These are phyloP conservation scores for Furcasterigmium sp. DNA, from an alignment of 2,329 filamentous ascomycete genomes.

Conservation along the genomic window DNA sequence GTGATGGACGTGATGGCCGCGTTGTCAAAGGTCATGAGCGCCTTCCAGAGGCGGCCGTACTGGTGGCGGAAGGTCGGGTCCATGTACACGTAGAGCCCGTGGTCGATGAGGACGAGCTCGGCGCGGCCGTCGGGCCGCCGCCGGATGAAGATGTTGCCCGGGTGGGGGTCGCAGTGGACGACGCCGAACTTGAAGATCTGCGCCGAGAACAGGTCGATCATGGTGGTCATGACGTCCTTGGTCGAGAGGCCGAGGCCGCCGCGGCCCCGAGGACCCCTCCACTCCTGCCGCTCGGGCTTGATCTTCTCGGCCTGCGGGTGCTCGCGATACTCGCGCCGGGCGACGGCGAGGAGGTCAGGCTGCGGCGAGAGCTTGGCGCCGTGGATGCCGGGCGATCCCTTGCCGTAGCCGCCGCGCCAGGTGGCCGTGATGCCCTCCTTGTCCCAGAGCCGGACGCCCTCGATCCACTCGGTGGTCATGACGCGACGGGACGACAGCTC, in stretches of 20 bases:
- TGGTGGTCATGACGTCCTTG: slow-evolving; percentile 90
- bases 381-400: slow-evolving; percentile 72
- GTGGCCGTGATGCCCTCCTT: slow-evolving; percentile 71
- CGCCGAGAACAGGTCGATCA: slow-evolving; percentile 93
- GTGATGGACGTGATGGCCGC: slow-evolving; percentile 68
- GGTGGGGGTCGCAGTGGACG: slow-evolving; percentile 95
- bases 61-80: slow-evolving; percentile 74
- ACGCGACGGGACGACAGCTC: slow-evolving; percentile 79
- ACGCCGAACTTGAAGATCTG: slow-evolving; percentile 98
- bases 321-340: slow-evolving; percentile 40
- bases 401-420: slow-evolving; percentile 74
- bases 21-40: slow-evolving; percentile 91
- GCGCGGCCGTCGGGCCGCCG: slow-evolving; percentile 75
- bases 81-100: slow-evolving; percentile 95
- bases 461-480: slow-evolving; percentile 96
- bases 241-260: slow-evolving; percentile 81
- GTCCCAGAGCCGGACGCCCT: slow-evolving; percentile 89
- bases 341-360: slow-evolving; percentile 39
- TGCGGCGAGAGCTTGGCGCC: slow-evolving; percentile 52
- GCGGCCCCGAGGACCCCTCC: slow-evolving; percentile 65
- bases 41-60: slow-evolving; percentile 90
- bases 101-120: slow-evolving; percentile 93
- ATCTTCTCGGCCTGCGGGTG: slow-evolving; percentile 53
- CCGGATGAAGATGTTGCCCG: slow-evolving; percentile 94
- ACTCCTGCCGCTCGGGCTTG: slow-evolving; percentile 76